Evolutionary conservation across 202 grass and related monocot genomes (phyloP), one percentile per base, ranked within the genome.

Genomic region (Setaria viridis): DNA sequence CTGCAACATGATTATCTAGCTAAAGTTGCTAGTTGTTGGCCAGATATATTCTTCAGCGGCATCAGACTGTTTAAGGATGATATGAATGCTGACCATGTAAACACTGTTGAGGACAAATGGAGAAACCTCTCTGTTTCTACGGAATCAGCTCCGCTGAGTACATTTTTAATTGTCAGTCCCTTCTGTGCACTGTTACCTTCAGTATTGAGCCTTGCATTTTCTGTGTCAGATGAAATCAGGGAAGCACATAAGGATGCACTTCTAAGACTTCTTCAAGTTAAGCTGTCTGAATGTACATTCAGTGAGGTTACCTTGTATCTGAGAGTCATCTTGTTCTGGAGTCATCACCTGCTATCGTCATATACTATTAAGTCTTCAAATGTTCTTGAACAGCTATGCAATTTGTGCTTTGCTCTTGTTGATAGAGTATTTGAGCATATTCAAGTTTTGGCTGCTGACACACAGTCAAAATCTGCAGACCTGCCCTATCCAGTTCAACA

Each of bases 261-360:
- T 81, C 59, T 91, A 82, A 81, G 72, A 77, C 89, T 93, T 72
- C 80, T 95, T 79, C 87, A 48, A 92, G 77, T 50, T 87, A 95
- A 98, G 87, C 43, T 95, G 74, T 84, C 80, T 79, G 83, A 89
- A 66, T 79, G 91, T 42, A 76, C 86, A 48, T 68, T 78, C n/a
- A 85, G 78, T 80, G 91, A 95, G 50, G 70, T 95, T 82, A 72
- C 86, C 73, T 83, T 84, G 57, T 77, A 74, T 85, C 81, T 95
- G 76, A 91, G 87, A 93, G 87, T 81, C 66, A 70, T 87, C 65
- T 91, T 98, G 39, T 98, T 95, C 90, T 98, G 91, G 93, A 84
- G 89, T 51, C 80, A 93, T 89, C 84, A 81, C 71, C 77, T 87
- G 76, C 67, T 90, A 54, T 93, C 80, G 85, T 84, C 87, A 77